These are phyloP conservation scores for Suillus discolor DNA, from an alignment of 768 basidiomycete species.

Conservation along the genomic window DNA sequence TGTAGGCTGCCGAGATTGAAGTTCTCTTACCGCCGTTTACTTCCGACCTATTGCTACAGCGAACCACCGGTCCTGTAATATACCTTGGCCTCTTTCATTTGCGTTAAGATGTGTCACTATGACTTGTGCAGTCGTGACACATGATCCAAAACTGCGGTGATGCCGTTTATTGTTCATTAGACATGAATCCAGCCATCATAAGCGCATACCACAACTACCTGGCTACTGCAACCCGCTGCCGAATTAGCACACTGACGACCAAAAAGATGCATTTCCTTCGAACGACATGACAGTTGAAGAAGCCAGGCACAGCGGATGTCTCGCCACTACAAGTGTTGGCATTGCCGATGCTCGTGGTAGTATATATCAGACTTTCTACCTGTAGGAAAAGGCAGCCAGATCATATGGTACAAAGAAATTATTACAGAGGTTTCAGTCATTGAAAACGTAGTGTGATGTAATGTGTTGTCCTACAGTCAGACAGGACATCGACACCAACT, in stretches of 20 bases:
- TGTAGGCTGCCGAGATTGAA: not conserved
- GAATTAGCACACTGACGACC: not conserved
- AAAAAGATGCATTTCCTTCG: not conserved
- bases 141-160: not conserved
- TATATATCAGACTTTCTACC: not conserved
- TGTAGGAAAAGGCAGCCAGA: not conserved
- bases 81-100: too few relatives aligned
- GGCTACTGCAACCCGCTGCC: not conserved
- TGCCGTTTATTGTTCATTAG: not conserved
- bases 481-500: not conserved
- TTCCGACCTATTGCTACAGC: not conserved
- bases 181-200: not conserved
- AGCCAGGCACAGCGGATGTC: not conserved
- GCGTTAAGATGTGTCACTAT: not conserved
- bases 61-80: not conserved
- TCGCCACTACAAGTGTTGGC: not conserved
- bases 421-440: conserved; percentile 2
- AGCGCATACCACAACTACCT: not conserved
- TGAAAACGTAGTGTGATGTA: not conserved
- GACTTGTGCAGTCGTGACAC: not conserved
- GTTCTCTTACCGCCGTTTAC: not conserved
- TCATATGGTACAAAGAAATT: not conserved
- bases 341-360: not conserved
- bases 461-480: not conserved
- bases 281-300: not conserved